These are phyloP conservation scores for Helianthus annuus DNA, from an alignment of 129 eudicot genomes.

Conservation along the genomic window DNA sequence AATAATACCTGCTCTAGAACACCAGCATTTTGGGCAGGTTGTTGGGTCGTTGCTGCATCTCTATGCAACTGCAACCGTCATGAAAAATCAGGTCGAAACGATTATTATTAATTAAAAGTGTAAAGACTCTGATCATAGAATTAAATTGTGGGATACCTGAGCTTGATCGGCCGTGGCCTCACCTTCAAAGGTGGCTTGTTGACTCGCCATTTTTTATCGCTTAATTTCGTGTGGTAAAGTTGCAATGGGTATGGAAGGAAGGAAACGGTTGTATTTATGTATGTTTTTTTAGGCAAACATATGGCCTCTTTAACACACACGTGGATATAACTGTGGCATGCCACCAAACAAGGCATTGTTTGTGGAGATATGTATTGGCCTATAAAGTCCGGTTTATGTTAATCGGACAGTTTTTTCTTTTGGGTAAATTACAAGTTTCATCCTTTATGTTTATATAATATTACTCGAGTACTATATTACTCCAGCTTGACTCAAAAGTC, in stretches of 20 bases:
- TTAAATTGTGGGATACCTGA: slow-evolving; percentile 18
- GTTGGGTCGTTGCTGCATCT: slow-evolving; percentile 32
- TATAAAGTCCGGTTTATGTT: too few species aligned
- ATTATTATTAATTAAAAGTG: neutral
- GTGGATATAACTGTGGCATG: neutral
- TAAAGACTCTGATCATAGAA: too few species aligned
- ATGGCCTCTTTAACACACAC: slow-evolving; percentile 18
- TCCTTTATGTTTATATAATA: too few species aligned
- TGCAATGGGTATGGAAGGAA: neutral
- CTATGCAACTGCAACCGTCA: slow-evolving; percentile 25
- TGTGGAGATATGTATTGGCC: too few species aligned
- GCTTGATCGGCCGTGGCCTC: slow-evolving; percentile 28
- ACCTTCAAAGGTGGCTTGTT: slow-evolving; percentile 20
- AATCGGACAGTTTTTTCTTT: too few species aligned
- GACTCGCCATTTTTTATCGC: slow-evolving; percentile 15
- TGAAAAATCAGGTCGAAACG: neutral
- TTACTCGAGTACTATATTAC: too few species aligned
- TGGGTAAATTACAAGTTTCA: too few species aligned
- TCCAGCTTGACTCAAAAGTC: too few species aligned
- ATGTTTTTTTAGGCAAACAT: neutral
- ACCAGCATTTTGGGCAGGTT: slow-evolving; percentile 22
- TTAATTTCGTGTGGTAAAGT: neutral
- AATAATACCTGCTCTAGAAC: slow-evolving; percentile 31
- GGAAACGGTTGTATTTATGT: neutral
- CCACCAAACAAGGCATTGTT: neutral